phyloP scores from a whole-genome alignment of 176 grass and related monocot species.

The Guadua angustifolia region DNA sequence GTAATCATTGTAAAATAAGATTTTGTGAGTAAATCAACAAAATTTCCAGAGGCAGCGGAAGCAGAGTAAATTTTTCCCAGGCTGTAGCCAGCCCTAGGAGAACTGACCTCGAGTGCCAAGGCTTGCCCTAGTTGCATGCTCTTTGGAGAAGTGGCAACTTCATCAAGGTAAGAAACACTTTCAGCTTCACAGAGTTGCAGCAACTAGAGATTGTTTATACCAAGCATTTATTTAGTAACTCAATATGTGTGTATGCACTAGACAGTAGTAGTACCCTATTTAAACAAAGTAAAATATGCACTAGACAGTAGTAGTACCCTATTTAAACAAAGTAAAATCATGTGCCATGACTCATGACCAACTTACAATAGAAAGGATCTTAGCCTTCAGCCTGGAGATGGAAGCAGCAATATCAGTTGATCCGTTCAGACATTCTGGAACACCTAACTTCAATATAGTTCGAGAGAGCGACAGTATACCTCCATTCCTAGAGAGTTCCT shows the following conservation, averaged over 20 bases:
- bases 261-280: not conserved
- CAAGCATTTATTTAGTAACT: constrained; percentile 35
- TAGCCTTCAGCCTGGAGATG: constrained; percentile 84
- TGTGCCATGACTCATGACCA: not conserved
- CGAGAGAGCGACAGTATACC: constrained; percentile 81
- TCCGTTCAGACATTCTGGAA: constrained; percentile 73
- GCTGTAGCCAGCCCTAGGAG: not conserved
- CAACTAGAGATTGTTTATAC: constrained; percentile 56
- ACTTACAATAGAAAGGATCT: constrained; percentile 94
- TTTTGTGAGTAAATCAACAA: constrained; percentile 38
- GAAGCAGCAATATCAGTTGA: constrained; percentile 70
- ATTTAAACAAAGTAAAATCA: constrained; percentile 25
- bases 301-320: not conserved
- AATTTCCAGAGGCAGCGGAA: constrained; percentile 31
- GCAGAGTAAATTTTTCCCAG: constrained; percentile 30
- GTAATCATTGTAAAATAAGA: constrained; percentile 29
- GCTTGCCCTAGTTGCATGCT: constrained; percentile 81
- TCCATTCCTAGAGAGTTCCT: constrained; percentile 93
- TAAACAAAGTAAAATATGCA: constrained; percentile 25
- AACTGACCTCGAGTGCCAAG: constrained; percentile 84
- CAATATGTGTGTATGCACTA: constrained; percentile 13
- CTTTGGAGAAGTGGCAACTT: constrained; percentile 75
- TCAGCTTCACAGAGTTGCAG: constrained; percentile 98
- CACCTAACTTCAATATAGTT: constrained; percentile 69
- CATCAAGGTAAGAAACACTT: constrained; percentile 96